phyloP scores from a whole-genome alignment of 805 yeast species.

The Candida dajiaensis region DNA sequence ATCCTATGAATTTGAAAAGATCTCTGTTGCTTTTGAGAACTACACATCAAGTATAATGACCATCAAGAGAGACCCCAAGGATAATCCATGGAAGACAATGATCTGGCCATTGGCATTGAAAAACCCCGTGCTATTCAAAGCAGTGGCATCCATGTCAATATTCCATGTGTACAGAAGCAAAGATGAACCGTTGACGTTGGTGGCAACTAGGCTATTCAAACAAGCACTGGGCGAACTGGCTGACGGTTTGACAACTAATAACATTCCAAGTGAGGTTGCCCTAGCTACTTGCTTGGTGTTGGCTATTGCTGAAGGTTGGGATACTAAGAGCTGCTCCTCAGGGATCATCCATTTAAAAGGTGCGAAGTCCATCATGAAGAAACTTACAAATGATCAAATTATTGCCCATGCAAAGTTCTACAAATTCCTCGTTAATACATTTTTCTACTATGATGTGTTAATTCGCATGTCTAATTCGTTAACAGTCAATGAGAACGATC shows the following conservation, averaged over 20 bases:
- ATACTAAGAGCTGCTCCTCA: conserved; percentile 50
- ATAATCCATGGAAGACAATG: conserved; percentile 62
- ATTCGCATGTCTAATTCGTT: conserved; percentile 57
- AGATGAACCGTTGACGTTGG: background rate
- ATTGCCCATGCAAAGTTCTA: conserved; percentile 13
- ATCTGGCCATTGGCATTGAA: conserved; percentile 51
- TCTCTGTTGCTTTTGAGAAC: conserved; percentile 33
- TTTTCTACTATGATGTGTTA: conserved; percentile 63
- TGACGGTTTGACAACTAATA: conserved; percentile 41
- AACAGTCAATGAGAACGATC: conserved; percentile 29
- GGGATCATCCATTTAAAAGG: conserved; percentile 68
- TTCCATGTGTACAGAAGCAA: conserved; percentile 30
- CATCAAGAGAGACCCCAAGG: conserved; percentile 56
- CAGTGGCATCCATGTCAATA: conserved; percentile 61
- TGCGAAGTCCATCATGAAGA: conserved; percentile 53
- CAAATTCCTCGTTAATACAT: conserved; percentile 34
- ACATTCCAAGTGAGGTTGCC: conserved; percentile 58
- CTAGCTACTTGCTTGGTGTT: conserved; percentile 57
- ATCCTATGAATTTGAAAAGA: conserved; percentile 12
- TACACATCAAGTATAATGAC: conserved; percentile 52
- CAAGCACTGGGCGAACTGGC: conserved; percentile 54
- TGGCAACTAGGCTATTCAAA: conserved; percentile 36
- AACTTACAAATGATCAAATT: conserved; percentile 22
- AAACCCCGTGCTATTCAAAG: conserved; percentile 52
- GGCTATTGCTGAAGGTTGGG: conserved; percentile 67